Base-by-base conservation (phyloP, 73 alveolate genomes). In the Paramecium sexaurelia region DNA sequence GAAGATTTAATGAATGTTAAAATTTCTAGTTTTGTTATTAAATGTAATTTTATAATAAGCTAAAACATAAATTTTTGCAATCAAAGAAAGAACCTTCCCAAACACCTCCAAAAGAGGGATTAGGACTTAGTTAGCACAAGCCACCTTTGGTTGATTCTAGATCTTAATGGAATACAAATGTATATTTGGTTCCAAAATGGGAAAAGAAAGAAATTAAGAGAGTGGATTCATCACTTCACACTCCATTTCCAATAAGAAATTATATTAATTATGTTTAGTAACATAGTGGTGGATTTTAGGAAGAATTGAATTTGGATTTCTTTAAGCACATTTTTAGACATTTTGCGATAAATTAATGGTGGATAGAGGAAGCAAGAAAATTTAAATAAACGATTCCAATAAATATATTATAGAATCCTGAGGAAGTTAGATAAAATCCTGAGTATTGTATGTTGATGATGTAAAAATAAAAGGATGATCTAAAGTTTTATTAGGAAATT, bases 61-160 rank as follows among this genome's bases (percentile, higher is more conserved):
- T 51, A 51, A 51, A 51, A 51, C 67, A 51, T 17, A 51, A 51
- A 51, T 51, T 51, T 51, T 51, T 17, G 67, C 33, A 51, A 20
- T 51, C 9, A 17, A 51, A 51, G 67, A 15, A 51, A 17, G 67
- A 51, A 51, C 11, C 33, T 2, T 51, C 35, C 1, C 33, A n/a
- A 51, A 51, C 67, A 51, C 67, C 67, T 51, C 67, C 67, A 51
- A 51, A 19, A 51, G 22, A 51, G 15, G 67, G 17, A 51, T 17
- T 51, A 7, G 29, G 67, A 15, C 67, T 51, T 51, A n/a, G 67
- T 51, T 22, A 51, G 67, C 67, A 61, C 26, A 61, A 61, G n/a
- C 83, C 83, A 13, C 87, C 87, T 9, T 36, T 73, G 19, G 87
- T 73, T 33, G 57, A 39, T 22, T 73, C 87, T n/a, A 73, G 87